phyloP scores from a whole-genome alignment of 2,329 filamentous ascomycete species.

The Pyricularia pennisetigena region DNA sequence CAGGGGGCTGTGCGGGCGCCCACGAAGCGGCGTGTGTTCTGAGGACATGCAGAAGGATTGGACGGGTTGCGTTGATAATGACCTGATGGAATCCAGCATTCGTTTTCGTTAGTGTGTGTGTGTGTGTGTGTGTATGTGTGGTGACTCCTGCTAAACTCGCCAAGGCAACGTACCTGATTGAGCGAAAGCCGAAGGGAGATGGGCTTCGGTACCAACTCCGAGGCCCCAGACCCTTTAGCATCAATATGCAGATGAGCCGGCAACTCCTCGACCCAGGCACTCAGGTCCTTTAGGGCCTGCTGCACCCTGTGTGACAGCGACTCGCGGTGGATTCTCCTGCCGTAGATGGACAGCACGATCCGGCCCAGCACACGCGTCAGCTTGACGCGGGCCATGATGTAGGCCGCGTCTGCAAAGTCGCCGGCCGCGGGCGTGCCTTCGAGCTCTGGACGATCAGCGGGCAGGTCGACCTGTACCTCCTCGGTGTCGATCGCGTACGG shows the following conservation, averaged over 20 bases:
- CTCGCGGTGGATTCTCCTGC: conserved; percentile 16
- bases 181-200: conserved; percentile 1
- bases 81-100: conserved; percentile 15
- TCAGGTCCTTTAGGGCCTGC: conserved; percentile 18
- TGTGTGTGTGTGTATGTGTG: too few species aligned
- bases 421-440: conserved; percentile 8
- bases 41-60: conserved; percentile 20
- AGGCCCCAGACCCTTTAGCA: not conserved
- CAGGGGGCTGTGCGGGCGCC: not conserved
- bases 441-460: conserved; percentile 20
- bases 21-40: conserved; percentile 10
- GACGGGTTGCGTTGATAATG: conserved; percentile 22
- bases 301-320: conserved; percentile 22
- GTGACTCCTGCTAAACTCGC: not conserved
- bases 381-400: conserved; percentile 23
- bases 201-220: not conserved
- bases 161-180: conserved; percentile 3
- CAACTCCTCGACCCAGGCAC: conserved; percentile 20
- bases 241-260: conserved; percentile 21
- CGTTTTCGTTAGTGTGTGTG: not conserved
- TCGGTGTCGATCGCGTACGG: conserved; percentile 36
- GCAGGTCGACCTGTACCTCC: conserved; percentile 34
- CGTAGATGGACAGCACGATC: conserved; percentile 22
- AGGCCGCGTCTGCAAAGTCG: conserved; percentile 22
- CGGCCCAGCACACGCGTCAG: conserved; percentile 23